A percentile compares a stretch with the other conserved stretches of the same genome.
Conservation (phyloP, 257 asterid genomes). For the Jasminum sambac region DNA sequence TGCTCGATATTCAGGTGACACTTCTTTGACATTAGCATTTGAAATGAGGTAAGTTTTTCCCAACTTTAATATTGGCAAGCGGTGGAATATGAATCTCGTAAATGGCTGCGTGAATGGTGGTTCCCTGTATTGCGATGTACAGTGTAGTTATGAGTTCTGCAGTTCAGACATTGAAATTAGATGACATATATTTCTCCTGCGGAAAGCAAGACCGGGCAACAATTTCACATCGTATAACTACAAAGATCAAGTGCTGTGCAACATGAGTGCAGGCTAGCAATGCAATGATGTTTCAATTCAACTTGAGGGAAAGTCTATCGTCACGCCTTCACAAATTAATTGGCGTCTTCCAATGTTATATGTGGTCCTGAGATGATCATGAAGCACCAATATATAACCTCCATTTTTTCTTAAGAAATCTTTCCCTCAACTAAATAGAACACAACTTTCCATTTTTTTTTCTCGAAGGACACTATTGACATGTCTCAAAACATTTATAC, state of each 20-base stretch:
- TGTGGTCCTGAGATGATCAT: neutral
- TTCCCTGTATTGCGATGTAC: no score
- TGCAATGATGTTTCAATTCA: neutral
- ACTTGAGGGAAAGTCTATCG: neutral
- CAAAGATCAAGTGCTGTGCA: neutral
- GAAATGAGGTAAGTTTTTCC: no score
- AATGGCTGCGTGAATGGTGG: no score
- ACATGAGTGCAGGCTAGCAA: neutral
- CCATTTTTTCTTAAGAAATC: neutral
- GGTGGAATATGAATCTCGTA: no score
- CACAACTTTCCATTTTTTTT: neutral
- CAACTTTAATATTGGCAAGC: no score
- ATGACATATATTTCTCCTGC: no score
- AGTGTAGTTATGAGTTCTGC: constrained; percentile 26
- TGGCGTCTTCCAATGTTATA: neutral
- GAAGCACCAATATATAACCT: neutral
- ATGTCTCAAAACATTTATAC: neutral
- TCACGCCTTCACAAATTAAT: neutral
- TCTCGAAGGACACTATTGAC: neutral
- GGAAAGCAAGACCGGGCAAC: neutral
- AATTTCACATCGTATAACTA: neutral
- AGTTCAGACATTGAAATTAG: no score
- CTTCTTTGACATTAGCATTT: no score
- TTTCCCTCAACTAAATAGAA: neutral
- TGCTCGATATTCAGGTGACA: no score